Conservation (phyloP, 2,329 filamentous ascomycete species). For the Didymella glomerata region DNA sequence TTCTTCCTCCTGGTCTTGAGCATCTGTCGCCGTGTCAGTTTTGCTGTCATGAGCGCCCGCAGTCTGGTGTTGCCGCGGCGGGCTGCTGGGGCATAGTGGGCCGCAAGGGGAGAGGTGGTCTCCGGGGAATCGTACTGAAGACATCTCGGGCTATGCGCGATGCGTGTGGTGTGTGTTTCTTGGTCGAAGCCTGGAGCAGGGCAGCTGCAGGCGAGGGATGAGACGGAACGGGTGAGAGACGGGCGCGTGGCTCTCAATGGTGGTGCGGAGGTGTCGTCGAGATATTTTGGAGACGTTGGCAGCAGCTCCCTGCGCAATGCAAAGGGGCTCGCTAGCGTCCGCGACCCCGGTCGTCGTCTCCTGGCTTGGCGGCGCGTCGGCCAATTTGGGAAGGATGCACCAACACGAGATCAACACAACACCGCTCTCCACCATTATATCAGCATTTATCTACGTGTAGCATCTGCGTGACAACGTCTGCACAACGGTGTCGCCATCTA, state of each 20-base stretch:
- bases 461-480: not conserved
- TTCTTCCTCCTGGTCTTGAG: constrained; percentile 98
- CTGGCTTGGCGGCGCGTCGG: constrained; percentile 41
- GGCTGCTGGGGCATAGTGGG: constrained; percentile 33
- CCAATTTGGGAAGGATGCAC: constrained; percentile 28
- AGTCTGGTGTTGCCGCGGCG: constrained; percentile 25
- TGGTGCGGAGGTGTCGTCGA: constrained; percentile 46
- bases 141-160: constrained; percentile 43
- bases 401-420: constrained; percentile 7
- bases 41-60: constrained; percentile 21
- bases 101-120: constrained; percentile 33
- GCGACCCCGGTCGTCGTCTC: constrained; percentile 44
- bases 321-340: constrained; percentile 52
- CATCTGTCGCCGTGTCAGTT: constrained; percentile 45
- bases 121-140: constrained; percentile 48
- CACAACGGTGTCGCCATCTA: not conserved
- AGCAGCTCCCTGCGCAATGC: constrained; percentile 47
- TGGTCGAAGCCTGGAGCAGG: constrained; percentile 31
- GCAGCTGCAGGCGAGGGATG: constrained; percentile 32
- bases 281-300: constrained; percentile 53
- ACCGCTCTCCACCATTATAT: not conserved
- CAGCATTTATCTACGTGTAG: not conserved
- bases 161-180: constrained; percentile 33
- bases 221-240: constrained; percentile 29
- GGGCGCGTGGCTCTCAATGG: constrained; percentile 31